Base-by-base conservation (phyloP, 2,329 filamentous ascomycete species). In the Herpomyces periplanetae region DNA sequence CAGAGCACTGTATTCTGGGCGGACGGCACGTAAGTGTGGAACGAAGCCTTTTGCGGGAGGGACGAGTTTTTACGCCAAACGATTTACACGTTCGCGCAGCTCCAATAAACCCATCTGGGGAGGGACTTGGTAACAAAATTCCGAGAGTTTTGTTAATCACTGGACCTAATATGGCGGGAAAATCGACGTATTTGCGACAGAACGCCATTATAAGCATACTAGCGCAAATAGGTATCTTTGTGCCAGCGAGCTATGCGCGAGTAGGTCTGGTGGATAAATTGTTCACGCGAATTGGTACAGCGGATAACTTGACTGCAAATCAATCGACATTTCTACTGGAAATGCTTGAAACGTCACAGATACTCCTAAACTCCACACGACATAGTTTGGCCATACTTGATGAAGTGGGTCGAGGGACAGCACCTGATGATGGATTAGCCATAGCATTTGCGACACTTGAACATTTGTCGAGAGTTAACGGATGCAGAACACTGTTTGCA, bases 281-380 rank as follows among this genome's bases (percentile, higher is more conserved):
- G 20, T 91, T 85, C 43, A 80, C 63, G 33, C 65, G 80, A 3
- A 63, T 84, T 10, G 80, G 80, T 2, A 84, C 71, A 1, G 80
- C 75, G 2, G 84, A 96, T 36, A 75, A 87, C 34, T 47, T 96
- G n/a, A 88, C 65, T 41, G 55, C 58, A 19, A 65, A 87, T 41
- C 73, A 91, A 37, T 87, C 69, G 20, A 96, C 84, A 0, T 96
- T 96, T 39, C 91, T 96, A 80, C 69, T 91, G 1, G 80, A 96
- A 41, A 96, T 96, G 80, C 50, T 88, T 2, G 80, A 96, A 40
- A 87, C 80, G 9, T 73, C 75, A 2, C 51, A 63, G 11, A 96
- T 96, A 20, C 48, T 96, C 20, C 65, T 62, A 24, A 50, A 65
- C 27, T 75, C 80, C 0, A 91, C 75, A 1, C 41, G 57, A 2